phyloP scores from a whole-genome alignment of 73 alveolate genomes.

The Paramecium octaurelia region DNA sequence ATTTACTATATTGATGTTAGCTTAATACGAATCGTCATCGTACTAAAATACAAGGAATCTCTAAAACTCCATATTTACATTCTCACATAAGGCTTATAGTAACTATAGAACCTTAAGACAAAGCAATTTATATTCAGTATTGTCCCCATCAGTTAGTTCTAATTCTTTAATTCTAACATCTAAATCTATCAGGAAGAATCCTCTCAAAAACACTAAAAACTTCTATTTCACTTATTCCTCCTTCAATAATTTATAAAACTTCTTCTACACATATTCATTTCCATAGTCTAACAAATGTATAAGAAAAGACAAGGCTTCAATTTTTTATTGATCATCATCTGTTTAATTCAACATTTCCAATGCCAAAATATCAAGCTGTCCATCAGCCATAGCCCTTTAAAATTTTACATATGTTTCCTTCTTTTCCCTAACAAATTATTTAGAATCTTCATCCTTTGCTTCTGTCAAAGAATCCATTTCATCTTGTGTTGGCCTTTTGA shows the following conservation, averaged over 20 bases:
- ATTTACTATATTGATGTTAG: conserved; percentile 38
- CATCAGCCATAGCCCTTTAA: background rate
- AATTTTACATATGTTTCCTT: background rate
- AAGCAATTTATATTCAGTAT: background rate
- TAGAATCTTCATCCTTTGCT: background rate
- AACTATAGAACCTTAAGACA: background rate
- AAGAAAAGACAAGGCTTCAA: background rate
- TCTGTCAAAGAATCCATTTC: background rate
- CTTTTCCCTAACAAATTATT: background rate
- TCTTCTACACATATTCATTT: background rate
- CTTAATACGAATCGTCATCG: conserved; percentile 14
- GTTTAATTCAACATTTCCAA: background rate
- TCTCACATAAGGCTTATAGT: conserved; percentile 21
- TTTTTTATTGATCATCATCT: background rate
- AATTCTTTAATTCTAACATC: background rate
- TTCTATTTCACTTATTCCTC: background rate
- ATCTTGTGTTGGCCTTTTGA: conserved; percentile 14
- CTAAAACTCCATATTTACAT: conserved; percentile 23
- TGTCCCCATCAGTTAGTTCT: background rate
- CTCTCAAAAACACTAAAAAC: background rate
- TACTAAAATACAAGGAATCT: background rate
- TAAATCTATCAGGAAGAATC: background rate
- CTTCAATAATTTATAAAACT: background rate
- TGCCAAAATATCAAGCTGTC: background rate
- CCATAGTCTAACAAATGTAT: conserved; percentile 4